Evolutionary conservation across 257 asterid genomes (phyloP).

Genomic region (Solanum chiquidenum): DNA sequence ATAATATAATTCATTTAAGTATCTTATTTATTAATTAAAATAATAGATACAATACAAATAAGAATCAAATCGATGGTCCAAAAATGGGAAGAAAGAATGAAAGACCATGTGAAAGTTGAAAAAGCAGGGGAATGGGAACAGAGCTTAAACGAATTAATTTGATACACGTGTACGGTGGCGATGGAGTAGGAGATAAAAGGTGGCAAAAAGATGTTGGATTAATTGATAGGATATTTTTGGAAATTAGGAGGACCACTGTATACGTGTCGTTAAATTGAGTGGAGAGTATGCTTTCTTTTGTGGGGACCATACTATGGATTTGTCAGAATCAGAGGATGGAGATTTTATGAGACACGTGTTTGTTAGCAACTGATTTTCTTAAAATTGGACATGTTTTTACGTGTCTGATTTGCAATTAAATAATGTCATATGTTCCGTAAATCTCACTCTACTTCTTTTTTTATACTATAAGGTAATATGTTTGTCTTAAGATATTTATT

Average conservation of each 20-base stretch:
- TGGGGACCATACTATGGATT: background rate
- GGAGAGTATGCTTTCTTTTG: background rate
- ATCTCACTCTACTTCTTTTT: background rate
- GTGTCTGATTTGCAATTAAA: background rate
- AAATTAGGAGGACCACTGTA: background rate
- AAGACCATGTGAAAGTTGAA: background rate
- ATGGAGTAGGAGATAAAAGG: background rate
- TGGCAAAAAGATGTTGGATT: background rate
- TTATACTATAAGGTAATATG: background rate
- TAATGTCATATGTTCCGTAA: background rate
- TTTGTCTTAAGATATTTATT: background rate
- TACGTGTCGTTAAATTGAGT: background rate
- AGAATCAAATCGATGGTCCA: background rate
- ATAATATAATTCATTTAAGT: too few relatives aligned
- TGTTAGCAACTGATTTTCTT: background rate
- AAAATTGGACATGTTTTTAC: background rate
- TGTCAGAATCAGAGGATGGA: background rate
- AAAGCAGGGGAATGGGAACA: background rate
- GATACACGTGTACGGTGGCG: background rate
- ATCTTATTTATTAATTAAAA: too few relatives aligned
- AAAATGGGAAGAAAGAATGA: background rate
- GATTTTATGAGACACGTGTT: background rate
- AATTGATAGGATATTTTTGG: background rate
- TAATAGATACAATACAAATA: too few relatives aligned
- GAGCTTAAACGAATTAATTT: background rate